Percentiles rank a stretch among this genome's conserved stretches.
Conservation (phyloP, 768 basidiomycete species). For the Pleurotus eryngii region DNA sequence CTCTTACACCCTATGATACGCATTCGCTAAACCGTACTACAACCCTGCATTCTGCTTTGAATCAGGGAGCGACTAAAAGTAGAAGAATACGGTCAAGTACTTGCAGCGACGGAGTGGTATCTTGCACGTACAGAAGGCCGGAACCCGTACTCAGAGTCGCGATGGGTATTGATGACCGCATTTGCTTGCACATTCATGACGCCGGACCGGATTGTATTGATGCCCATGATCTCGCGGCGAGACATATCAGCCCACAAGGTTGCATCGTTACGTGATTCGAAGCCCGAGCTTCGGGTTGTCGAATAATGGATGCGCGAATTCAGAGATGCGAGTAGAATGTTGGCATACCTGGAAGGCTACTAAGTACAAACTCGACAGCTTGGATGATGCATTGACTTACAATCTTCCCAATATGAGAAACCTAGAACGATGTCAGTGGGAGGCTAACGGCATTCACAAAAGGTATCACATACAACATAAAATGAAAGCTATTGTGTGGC, state of each 20-base stretch:
- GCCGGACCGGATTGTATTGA: no score
- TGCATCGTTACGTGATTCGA: background rate
- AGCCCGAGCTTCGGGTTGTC: background rate
- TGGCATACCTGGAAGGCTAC: constrained; percentile 7
- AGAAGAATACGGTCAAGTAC: no score
- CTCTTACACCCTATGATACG: no score
- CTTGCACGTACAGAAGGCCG: no score
- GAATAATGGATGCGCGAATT: constrained; percentile 9
- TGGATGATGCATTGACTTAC: constrained; percentile 3
- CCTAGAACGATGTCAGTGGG: constrained; percentile 2
- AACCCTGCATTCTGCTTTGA: no score
- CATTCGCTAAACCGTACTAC: no score
- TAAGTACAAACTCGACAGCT: background rate
- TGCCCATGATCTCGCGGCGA: background rate
- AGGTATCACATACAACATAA: constrained; percentile 10
- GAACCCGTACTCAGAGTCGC: no score
- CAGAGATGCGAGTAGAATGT: constrained; percentile 11
- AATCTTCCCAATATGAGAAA: constrained; percentile 13
- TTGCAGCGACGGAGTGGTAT: no score
- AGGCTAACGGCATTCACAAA: background rate
- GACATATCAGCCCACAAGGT: constrained; percentile 3
- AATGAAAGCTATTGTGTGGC: constrained; percentile 13
- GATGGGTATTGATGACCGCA: no score
- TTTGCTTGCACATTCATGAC: no score
- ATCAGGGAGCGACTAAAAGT: no score